Evolutionary conservation across 305 asterid species (phyloP), one percentile per base, ranked within the genome.

Genomic region (Rubia tinctorum): DNA sequence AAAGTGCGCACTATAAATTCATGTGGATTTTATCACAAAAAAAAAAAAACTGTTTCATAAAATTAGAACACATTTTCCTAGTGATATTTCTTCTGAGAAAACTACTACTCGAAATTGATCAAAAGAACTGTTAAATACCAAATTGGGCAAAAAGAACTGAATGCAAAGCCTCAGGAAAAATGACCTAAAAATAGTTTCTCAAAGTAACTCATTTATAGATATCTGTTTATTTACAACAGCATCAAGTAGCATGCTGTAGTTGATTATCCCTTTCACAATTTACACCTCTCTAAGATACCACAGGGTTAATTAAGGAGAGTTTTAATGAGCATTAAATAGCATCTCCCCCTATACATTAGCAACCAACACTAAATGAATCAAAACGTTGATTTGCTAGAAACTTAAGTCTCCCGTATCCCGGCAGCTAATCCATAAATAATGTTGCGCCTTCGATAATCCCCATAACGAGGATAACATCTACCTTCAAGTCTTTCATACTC

Each of bases 281-380:
- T 69, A 64, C 53, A 30, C 66, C 81, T 82, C 78, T 75, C 75
- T 78, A 67, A 58, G 63, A 71, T 61, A 56, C 77, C 73, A 78
- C 45, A 79, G 45, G 84, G 66, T 11, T 59, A 20, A 59, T 53
- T 39, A 82, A 74, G 78, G 86, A 82, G 86, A 82, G 75, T 44
- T 88, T 84, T 76, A 83, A 66, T 37, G 77, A 84, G 86, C 73
- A 71, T 66, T 58, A 73, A 22, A 83, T 77, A 80, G 76, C 89
- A 78, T 73, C 82, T 81, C 86, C 83, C 81, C 40, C 87, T 84
- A 65, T 86, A 88, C 84, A 86, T 58, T 61, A 15, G 39, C 51
- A 37, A 23, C 17, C 2, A 37, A 43, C 13, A 69, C 47, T 47
- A 44, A 75, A 74, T 60, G 39, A 75, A 72, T 74, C 74, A 71